Conservation (phyloP, 2,329 filamentous ascomycete genomes). For the Metarhizium guizhouense region DNA sequence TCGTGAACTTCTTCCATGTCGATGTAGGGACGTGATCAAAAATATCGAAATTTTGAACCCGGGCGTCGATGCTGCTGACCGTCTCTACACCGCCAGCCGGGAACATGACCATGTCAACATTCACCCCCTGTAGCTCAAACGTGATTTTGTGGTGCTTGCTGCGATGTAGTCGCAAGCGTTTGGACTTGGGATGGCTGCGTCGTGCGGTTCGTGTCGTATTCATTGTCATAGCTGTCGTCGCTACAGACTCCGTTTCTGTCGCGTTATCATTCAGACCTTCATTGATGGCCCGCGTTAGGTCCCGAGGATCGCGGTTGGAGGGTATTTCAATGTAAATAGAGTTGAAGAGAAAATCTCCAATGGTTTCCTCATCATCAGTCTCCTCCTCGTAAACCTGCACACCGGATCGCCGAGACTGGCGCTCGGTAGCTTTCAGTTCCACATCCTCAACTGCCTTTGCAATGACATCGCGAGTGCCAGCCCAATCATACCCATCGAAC, state of each 20-base stretch:
- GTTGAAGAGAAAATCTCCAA: conserved; percentile 95
- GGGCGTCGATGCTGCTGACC: conserved; percentile 77
- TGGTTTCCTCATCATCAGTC: conserved; percentile 73
- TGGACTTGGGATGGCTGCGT: conserved; percentile 36
- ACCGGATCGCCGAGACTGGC: conserved; percentile 49
- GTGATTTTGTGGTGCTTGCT: conserved; percentile 93
- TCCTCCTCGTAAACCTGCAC: conserved; percentile 56
- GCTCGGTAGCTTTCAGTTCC: conserved; percentile 72
- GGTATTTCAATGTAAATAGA: conserved; percentile 96
- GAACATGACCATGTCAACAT: conserved; percentile 73
- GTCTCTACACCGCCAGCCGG: conserved; percentile 71
- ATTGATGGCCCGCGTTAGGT: conserved; percentile 78
- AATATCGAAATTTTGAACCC: conserved; percentile 75
- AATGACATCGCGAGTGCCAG: conserved; percentile 75
- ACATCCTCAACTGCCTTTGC: conserved; percentile 82
- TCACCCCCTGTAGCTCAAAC: conserved; percentile 81
- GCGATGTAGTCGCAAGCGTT: conserved; percentile 62
- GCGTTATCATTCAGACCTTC: conserved; percentile 75
- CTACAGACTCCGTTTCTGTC: conserved; percentile 85
- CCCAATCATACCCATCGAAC: conserved; percentile 97
- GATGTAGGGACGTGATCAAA: conserved; percentile 93
- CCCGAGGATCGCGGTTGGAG: conserved; percentile 72
- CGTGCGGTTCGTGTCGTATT: conserved; percentile 42
- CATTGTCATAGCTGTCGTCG: conserved; percentile 61
- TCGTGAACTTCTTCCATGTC: conserved; percentile 97